phyloP scores from a whole-genome alignment of 228 moss, liverwort and hornwort species.

The Sphagnum magellanicum region DNA sequence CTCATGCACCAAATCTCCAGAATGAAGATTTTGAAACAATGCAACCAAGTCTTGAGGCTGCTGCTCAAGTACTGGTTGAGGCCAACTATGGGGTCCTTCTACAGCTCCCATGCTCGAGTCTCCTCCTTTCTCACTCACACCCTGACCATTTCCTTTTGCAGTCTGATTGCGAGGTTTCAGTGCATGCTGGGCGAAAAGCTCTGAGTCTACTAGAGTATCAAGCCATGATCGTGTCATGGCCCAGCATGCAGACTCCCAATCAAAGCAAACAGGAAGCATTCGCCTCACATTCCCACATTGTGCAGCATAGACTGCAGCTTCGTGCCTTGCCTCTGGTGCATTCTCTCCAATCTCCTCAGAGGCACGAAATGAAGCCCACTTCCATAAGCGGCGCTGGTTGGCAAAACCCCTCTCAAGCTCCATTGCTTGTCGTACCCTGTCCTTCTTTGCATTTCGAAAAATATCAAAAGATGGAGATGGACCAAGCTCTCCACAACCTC shows the following conservation, averaged over 20 bases:
- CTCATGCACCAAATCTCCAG: constrained; percentile 90
- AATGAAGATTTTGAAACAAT: constrained; percentile 85
- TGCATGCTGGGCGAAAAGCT: constrained; percentile 61
- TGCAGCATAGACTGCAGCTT: constrained; percentile 88
- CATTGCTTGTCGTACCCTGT: constrained; percentile 76
- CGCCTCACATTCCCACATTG: constrained; percentile 94
- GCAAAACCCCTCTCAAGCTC: constrained; percentile 90
- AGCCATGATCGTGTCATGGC: constrained; percentile 82
- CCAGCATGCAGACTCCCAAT: constrained; percentile 99
- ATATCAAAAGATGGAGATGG: constrained; percentile 79
- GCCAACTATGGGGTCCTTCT: constrained; percentile 71
- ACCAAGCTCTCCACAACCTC: constrained; percentile 90
- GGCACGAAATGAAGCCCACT: constrained; percentile 88
- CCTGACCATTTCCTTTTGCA: constrained; percentile 7
- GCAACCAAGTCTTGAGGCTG: constrained; percentile 87
- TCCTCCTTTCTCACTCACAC: constrained; percentile 16
- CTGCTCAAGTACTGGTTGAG: constrained; percentile 76
- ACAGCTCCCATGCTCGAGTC: constrained; percentile 28
- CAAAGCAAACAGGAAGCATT: constrained; percentile 84
- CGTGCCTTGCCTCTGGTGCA: constrained; percentile 77
- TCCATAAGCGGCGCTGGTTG: constrained; percentile 89
- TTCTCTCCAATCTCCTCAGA: constrained; percentile 84
- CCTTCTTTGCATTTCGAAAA: constrained; percentile 56
- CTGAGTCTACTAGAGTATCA: constrained; percentile 81
- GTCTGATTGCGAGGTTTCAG: constrained; percentile 23